A percentile compares a stretch with the other conserved stretches of the same genome.
phyloP scores from a whole-genome alignment of 2,329 filamentous ascomycete genomes.

The Amylocarpus encephaloides region DNA sequence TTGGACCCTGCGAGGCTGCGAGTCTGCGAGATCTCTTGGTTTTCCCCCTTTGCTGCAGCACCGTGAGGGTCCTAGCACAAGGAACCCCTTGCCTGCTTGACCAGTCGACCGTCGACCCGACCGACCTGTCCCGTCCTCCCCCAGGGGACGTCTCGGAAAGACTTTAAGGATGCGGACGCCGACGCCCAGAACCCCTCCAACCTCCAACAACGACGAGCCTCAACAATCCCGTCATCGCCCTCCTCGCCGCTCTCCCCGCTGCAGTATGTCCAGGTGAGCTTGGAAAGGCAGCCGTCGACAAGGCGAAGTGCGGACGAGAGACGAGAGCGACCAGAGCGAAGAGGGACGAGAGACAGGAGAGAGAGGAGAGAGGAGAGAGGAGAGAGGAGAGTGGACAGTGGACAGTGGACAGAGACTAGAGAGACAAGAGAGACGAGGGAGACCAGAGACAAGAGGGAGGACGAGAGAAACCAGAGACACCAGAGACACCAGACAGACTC shows the following conservation, averaged over 20 bases:
- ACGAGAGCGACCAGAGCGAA: not conserved
- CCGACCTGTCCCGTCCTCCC: not conserved
- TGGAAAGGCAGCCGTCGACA: conserved; percentile 17
- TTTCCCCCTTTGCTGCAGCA: not conserved
- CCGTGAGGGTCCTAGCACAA: not conserved
- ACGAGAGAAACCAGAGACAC: too few relatives aligned
- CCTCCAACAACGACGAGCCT: conserved; percentile 18
- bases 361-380: too few relatives aligned
- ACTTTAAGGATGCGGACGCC: too few relatives aligned
- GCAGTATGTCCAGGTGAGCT: conserved; percentile 21
- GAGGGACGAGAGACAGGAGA: too few relatives aligned
- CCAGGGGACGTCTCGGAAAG: not conserved
- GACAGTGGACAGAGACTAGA: too few relatives aligned
- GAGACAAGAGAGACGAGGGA: too few relatives aligned
- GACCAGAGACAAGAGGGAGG: too few relatives aligned
- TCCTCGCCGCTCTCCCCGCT: conserved; percentile 8
- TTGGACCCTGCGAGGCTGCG: conserved; percentile 21
- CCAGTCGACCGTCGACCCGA: too few relatives aligned
- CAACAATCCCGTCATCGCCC: conserved; percentile 4
- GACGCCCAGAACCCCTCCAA: conserved; percentile 17
- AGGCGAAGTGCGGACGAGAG: conserved; percentile 19
- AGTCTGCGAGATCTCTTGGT: conserved; percentile 8
- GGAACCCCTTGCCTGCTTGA: too few relatives aligned
- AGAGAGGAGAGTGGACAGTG: too few relatives aligned
- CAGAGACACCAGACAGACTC: too few relatives aligned